phyloP scores from a whole-genome alignment of 352 stramenopile genomes.

The Globisporangium okanoganense region DNA sequence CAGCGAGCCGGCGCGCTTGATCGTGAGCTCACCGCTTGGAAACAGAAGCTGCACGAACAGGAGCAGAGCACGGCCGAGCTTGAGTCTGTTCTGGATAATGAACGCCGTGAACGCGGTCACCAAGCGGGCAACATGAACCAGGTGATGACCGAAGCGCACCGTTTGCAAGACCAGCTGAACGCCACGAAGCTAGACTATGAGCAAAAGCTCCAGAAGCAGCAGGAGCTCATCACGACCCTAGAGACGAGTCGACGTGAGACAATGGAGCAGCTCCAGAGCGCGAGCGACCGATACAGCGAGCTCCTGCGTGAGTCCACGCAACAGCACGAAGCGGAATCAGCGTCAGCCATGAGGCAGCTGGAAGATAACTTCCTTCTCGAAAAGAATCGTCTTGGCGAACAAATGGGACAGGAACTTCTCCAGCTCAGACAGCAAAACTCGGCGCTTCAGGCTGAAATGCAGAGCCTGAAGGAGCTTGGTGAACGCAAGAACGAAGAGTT shows the following conservation, averaged over 20 bases:
- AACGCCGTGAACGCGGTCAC: slow-evolving; percentile 19
- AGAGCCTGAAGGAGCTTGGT: slow-evolving; percentile 46
- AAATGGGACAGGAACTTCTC: slow-evolving; percentile 28
- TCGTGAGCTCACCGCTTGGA: slow-evolving; percentile 30
- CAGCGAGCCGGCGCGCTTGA: slow-evolving; percentile 32
- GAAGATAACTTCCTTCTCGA: slow-evolving; percentile 49
- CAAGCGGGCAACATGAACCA: slow-evolving; percentile 32
- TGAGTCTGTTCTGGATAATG: slow-evolving; percentile 24
- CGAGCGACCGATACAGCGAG: slow-evolving; percentile 25
- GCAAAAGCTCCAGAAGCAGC: slow-evolving; percentile 37
- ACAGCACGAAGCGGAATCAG: slow-evolving; percentile 32
- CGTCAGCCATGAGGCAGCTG: slow-evolving; percentile 40
- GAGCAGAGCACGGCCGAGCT: slow-evolving; percentile 26
- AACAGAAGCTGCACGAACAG: slow-evolving; percentile 33
- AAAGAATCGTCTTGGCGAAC: slow-evolving; percentile 36
- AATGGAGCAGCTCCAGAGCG: slow-evolving; percentile 31
- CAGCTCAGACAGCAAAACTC: slow-evolving; percentile 37
- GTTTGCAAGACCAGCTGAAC: slow-evolving; percentile 42
- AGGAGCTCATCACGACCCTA: slow-evolving; percentile 31
- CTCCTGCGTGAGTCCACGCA: slow-evolving; percentile 30
- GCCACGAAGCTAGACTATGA: slow-evolving; percentile 42
- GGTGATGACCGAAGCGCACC: slow-evolving; percentile 36
- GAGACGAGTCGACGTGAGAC: slow-evolving; percentile 40
- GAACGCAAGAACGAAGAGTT: slow-evolving; percentile 56
- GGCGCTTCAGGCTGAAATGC: slow-evolving; percentile 37